Evolutionary conservation across 1,284 basidiomycete genomes (phyloP).

Genomic region (Limonomyces culmigenus): DNA sequence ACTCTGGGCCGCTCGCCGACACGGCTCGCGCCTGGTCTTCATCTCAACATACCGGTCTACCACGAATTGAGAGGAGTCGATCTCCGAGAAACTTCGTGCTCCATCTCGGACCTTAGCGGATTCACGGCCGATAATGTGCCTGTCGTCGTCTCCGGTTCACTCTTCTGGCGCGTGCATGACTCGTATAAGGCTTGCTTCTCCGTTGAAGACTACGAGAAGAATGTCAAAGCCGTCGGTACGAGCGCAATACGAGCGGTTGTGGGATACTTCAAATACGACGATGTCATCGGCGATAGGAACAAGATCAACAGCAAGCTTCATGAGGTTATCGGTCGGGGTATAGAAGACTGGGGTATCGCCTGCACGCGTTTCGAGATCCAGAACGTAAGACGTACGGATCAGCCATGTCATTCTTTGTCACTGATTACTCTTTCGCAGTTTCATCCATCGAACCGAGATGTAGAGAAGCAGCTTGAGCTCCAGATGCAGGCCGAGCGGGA

Average conservation of each 20-base stretch:
- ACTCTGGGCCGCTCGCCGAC: conserved; percentile 27
- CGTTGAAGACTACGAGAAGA: conserved; percentile 25
- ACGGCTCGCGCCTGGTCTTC: conserved; percentile 24
- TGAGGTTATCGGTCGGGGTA: conserved; percentile 25
- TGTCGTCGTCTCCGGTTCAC: conserved; percentile 28
- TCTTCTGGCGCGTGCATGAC: conserved; percentile 30
- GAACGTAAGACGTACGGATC: conserved; percentile 10
- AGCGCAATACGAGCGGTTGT: conserved; percentile 32
- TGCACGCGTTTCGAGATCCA: conserved; percentile 37
- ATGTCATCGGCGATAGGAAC: conserved; percentile 32
- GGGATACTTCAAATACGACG: conserved; percentile 22
- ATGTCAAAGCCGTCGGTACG: conserved; percentile 31
- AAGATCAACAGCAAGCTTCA: conserved; percentile 29
- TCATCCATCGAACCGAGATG: conserved; percentile 32
- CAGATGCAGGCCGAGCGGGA: conserved; percentile 41
- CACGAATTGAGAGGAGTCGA: conserved; percentile 27
- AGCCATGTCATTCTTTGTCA: neutral
- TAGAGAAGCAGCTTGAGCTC: conserved; percentile 33
- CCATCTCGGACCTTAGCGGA: conserved; percentile 11
- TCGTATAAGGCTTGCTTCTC: conserved; percentile 34
- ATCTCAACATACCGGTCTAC: conserved; percentile 24
- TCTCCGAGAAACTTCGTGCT: conserved; percentile 24
- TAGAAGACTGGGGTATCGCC: conserved; percentile 33
- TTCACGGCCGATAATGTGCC: conserved; percentile 38
- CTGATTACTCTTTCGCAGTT: conserved; percentile 13